These are phyloP conservation scores for Penstemon davidsonii DNA, from an alignment of 257 asterid species.

Conservation along the genomic window DNA sequence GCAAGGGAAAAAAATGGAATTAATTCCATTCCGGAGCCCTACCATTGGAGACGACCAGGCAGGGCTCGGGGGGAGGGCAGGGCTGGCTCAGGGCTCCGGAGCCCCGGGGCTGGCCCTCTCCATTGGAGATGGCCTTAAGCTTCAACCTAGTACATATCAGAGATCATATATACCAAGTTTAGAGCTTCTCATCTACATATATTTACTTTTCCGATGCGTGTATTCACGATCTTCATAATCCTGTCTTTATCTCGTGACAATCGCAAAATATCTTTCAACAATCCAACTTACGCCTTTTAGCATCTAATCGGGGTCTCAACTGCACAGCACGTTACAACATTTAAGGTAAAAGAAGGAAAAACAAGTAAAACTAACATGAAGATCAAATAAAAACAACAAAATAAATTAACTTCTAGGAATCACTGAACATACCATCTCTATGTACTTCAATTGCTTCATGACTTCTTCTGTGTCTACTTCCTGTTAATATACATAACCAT, in stretches of 20 bases:
- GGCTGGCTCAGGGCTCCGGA: no score
- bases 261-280: constrained; percentile 21
- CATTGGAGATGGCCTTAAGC: no score
- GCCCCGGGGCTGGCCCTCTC: no score
- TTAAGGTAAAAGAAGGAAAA: neutral
- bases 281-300: constrained; percentile 55
- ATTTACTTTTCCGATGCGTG: neutral
- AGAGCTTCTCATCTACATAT: neutral
- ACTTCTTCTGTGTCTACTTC: constrained; percentile 80
- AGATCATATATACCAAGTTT: neutral
- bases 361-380: constrained; percentile 1
- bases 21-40: no score
- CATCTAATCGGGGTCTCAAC: constrained; percentile 69
- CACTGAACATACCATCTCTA: constrained; percentile 62
- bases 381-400: neutral
- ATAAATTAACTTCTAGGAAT: no score
- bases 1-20: no score
- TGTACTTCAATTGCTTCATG: constrained; percentile 75
- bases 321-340: constrained; percentile 34
- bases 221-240: constrained; percentile 2
- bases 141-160: no score
- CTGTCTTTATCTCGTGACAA: neutral
- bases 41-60: no score
- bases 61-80: no score
- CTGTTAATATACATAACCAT: constrained; percentile 36